Conservation (phyloP, 805 yeast genomes). For the Ogataea zsoltii region DNA sequence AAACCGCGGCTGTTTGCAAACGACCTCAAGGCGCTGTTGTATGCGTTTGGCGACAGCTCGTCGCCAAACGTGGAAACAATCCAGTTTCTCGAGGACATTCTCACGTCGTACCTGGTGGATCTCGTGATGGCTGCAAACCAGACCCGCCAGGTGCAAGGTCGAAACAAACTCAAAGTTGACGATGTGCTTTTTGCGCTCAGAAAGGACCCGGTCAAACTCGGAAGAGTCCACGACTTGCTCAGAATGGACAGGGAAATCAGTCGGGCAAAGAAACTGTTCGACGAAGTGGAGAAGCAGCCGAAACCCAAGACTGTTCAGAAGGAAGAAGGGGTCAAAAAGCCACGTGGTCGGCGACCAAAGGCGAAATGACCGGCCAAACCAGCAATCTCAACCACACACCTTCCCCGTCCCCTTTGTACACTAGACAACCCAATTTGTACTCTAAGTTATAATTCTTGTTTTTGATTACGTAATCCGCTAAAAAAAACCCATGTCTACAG, state of each 20-base stretch:
- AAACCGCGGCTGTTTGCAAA: constrained; percentile 35
- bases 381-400: neutral
- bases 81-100: constrained; percentile 64
- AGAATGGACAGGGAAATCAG: constrained; percentile 59
- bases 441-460: too few species aligned
- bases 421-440: too few species aligned
- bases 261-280: constrained; percentile 68
- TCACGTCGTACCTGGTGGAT: constrained; percentile 62
- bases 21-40: constrained; percentile 57
- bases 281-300: constrained; percentile 55
- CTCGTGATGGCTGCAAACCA: constrained; percentile 50
- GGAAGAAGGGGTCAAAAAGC: constrained; percentile 9
- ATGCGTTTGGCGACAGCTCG: constrained; percentile 73
- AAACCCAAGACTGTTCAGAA: constrained; percentile 25
- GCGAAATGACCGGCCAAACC: neutral
- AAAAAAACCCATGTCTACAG: too few species aligned
- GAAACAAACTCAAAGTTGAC: constrained; percentile 68
- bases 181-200: constrained; percentile 72
- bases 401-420: too few species aligned
- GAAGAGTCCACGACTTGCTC: constrained; percentile 67
- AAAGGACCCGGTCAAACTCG: constrained; percentile 64
- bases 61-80: constrained; percentile 67
- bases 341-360: neutral
- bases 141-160: constrained; percentile 48
- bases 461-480: too few species aligned